Conservation (phyloP, 345 rosid genomes). For the Turritis glabra region DNA sequence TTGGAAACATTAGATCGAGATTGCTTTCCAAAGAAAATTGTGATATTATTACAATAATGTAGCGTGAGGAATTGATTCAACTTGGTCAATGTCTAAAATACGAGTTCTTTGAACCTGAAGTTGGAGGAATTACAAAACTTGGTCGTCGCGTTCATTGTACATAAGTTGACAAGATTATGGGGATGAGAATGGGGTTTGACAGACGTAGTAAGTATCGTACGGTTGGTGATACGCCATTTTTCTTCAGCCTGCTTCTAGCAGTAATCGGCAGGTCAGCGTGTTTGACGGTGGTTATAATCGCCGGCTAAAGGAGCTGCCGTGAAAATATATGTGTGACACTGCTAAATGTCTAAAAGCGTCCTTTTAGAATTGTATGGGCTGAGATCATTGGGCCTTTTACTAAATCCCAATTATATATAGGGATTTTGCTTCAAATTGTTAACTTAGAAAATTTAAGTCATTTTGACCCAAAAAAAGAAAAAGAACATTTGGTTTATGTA, state of each 20-base stretch:
- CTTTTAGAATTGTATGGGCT: too few relatives aligned
- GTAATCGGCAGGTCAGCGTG: conserved; percentile 15
- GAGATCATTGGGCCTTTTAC: not conserved
- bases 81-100: not conserved
- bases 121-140: conserved; percentile 42
- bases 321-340: not conserved
- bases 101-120: not conserved
- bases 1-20: not conserved
- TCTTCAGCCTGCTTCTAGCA: not conserved
- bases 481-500: too few relatives aligned
- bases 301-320: conserved; percentile 31
- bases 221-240: conserved; percentile 52
- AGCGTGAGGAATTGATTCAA: not conserved
- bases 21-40: not conserved
- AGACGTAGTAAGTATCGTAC: conserved; percentile 60
- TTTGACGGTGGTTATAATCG: conserved; percentile 15
- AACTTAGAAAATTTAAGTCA: too few relatives aligned
- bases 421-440: too few relatives aligned
- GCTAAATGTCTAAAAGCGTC: too few relatives aligned
- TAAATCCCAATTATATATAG: too few relatives aligned
- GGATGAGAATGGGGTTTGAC: conserved; percentile 21
- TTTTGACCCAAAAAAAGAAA: too few relatives aligned
- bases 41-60: not conserved
- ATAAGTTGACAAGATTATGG: conserved; percentile 62
- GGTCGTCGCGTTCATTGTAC: conserved; percentile 87